A percentile compares a stretch with the other conserved stretches of the same genome.
Conservation (phyloP, 2,329 filamentous ascomycete genomes). For the Aspergillus clavatus region DNA sequence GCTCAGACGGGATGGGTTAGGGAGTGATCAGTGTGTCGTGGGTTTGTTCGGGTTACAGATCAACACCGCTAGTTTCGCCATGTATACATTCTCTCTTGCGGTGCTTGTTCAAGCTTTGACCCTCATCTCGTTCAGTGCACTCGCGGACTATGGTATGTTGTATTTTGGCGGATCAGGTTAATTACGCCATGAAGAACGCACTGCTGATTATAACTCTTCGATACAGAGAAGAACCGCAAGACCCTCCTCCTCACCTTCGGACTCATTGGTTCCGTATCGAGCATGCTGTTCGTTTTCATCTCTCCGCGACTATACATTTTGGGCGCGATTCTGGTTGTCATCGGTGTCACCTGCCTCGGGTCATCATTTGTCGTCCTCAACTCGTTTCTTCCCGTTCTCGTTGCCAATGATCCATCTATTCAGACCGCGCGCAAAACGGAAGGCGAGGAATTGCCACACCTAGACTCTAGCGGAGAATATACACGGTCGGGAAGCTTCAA, state of each 20-base stretch:
- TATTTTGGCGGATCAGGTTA: neutral
- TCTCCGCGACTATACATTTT: constrained; percentile 70
- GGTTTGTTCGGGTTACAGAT: constrained; percentile 28
- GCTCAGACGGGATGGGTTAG: constrained; percentile 16
- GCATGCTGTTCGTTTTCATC: constrained; percentile 82
- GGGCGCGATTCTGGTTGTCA: constrained; percentile 72
- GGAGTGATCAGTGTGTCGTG: constrained; percentile 30
- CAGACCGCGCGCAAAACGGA: constrained; percentile 23
- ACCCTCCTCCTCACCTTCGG: constrained; percentile 75
- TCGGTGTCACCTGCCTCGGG: constrained; percentile 84
- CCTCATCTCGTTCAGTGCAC: constrained; percentile 62
- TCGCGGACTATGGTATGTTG: constrained; percentile 75
- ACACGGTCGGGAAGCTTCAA: constrained; percentile 3
- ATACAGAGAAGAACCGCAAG: constrained; percentile 59
- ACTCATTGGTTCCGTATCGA: constrained; percentile 68
- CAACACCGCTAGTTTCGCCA: constrained; percentile 39
- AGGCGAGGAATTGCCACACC: constrained; percentile 21
- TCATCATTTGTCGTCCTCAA: constrained; percentile 89
- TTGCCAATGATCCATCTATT: constrained; percentile 67
- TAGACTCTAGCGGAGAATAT: constrained; percentile 15
- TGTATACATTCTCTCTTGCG: constrained; percentile 77
- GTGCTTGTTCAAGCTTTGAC: constrained; percentile 80
- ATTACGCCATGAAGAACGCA: neutral
- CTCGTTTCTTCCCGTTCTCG: constrained; percentile 82
- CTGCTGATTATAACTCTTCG: constrained; percentile 3